These are phyloP conservation scores for Dryas integrifolia DNA, from an alignment of 331 rosid species.

Conservation along the genomic window DNA sequence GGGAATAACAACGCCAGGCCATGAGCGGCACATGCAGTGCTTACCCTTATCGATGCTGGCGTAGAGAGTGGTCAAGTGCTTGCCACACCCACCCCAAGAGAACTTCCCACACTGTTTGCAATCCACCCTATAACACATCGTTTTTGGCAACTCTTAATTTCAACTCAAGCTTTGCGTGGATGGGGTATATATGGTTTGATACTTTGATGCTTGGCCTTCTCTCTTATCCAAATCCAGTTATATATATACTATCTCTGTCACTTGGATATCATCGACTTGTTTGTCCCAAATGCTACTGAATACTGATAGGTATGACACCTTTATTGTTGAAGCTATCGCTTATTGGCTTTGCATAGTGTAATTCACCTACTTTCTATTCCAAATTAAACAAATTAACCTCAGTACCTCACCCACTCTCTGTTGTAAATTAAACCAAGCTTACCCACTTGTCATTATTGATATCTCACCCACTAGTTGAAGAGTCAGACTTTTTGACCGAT, in stretches of 20 bases:
- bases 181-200: background rate
- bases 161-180: background rate
- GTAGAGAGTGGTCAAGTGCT: constrained; percentile 44
- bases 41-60: constrained; percentile 53
- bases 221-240: background rate
- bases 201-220: background rate
- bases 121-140: constrained; percentile 51
- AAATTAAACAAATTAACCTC: too few species aligned
- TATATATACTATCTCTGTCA: background rate
- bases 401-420: too few species aligned
- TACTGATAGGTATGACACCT: background rate
- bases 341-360: background rate
- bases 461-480: too few species aligned
- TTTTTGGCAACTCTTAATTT: background rate
- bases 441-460: too few species aligned
- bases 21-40: constrained; percentile 72
- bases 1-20: constrained; percentile 65
- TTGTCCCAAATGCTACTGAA: constrained; percentile 1
- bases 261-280: background rate
- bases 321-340: constrained; percentile 3
- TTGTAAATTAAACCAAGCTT: too few species aligned
- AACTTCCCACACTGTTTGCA: constrained; percentile 48
- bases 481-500: too few species aligned
- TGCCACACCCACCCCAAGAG: constrained; percentile 69
- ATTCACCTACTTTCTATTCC: background rate